These are phyloP conservation scores for Glycine soja DNA, from an alignment of 306 rosid genomes.

Conservation along the genomic window DNA sequence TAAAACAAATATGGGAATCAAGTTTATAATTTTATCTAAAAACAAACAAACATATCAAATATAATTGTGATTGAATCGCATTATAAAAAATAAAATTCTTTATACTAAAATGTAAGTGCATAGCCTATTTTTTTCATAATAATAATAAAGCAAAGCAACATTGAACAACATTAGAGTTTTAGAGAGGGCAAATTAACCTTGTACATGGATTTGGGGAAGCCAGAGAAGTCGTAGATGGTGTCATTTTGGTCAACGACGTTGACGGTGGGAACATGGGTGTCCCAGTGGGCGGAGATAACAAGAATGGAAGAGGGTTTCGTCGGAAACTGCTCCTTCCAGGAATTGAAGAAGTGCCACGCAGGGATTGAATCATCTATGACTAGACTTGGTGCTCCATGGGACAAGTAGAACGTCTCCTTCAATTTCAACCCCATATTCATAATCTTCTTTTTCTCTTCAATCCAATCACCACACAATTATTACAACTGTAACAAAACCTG, in stretches of 20 bases:
- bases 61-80: too few relatives aligned
- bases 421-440: constrained; percentile 15
- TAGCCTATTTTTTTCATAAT: too few relatives aligned
- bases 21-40: too few relatives aligned
- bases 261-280: constrained; percentile 63
- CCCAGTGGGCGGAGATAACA: constrained; percentile 69
- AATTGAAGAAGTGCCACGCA: constrained; percentile 60
- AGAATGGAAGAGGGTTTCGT: constrained; percentile 58
- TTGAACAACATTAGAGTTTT: not conserved
- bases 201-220: constrained; percentile 70
- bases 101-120: too few relatives aligned
- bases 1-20: too few relatives aligned
- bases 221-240: constrained; percentile 76
- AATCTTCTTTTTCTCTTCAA: constrained; percentile 3
- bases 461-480: not conserved
- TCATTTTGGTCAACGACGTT: constrained; percentile 51
- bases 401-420: constrained; percentile 58
- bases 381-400: constrained; percentile 65
- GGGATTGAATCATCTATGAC: constrained; percentile 59
- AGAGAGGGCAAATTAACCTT: constrained; percentile 45
- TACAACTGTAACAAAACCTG: constrained; percentile 17
- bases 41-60: too few relatives aligned
- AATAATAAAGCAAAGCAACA: not conserved
- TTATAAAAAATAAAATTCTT: too few relatives aligned
- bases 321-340: constrained; percentile 55